phyloP scores from a whole-genome alignment of 805 yeast genomes.

The Wickerhamomyces chambardii region DNA sequence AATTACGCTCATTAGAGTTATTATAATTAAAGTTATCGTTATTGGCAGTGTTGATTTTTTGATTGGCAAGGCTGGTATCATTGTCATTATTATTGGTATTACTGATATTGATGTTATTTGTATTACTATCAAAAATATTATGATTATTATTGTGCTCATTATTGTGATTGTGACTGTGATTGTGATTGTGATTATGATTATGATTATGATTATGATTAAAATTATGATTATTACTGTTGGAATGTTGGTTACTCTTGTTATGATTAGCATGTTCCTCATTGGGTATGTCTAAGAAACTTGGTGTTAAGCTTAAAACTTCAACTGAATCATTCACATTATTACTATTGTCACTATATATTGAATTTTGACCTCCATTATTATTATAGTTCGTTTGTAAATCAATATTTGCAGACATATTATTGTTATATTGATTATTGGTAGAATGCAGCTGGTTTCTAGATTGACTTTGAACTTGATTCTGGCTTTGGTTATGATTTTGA shows the following conservation, averaged over 20 bases:
- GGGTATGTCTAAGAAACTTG: constrained; percentile 30
- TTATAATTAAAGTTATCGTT: too few relatives aligned
- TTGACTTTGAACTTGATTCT: background rate
- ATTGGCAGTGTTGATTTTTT: constrained; percentile 3
- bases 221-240: background rate
- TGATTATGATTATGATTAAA: constrained; percentile 3
- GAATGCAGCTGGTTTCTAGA: background rate
- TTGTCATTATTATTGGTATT: constrained; percentile 1
- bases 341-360: too few relatives aligned
- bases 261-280: constrained; percentile 8
- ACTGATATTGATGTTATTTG: background rate
- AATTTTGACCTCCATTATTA: too few relatives aligned
- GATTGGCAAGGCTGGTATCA: too few relatives aligned
- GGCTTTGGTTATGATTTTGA: background rate
- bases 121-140: too few relatives aligned
- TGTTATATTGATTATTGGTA: too few relatives aligned
- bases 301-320: constrained; percentile 30
- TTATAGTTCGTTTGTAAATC: too few relatives aligned
- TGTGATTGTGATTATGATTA: constrained; percentile 1
- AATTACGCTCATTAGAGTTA: too few relatives aligned
- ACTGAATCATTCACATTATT: constrained; percentile 18
- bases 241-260: background rate
- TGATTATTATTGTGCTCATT: too few relatives aligned
- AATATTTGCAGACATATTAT: too few relatives aligned
- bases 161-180: background rate